Evolutionary conservation across 1,284 basidiomycete genomes (phyloP).

Genomic region (Heterobasidion irregulare): DNA sequence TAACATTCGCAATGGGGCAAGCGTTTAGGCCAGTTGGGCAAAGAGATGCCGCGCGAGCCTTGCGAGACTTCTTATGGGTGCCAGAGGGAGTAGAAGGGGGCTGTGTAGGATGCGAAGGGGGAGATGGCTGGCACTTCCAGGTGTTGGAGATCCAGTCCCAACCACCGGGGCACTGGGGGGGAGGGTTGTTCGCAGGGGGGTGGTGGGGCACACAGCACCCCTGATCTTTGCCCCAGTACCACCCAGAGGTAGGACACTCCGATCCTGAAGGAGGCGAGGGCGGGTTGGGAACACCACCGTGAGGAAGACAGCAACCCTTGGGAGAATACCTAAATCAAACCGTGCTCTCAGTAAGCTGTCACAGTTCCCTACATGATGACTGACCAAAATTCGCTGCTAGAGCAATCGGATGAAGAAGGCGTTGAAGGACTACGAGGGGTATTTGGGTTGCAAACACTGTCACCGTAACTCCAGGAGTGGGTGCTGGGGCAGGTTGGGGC

Average conservation of each 20-base stretch:
- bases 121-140: conserved; percentile 35
- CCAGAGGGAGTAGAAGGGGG: conserved; percentile 26
- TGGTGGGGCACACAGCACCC: conserved; percentile 39
- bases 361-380: background rate
- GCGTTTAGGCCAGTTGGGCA: conserved; percentile 54
- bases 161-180: conserved; percentile 38
- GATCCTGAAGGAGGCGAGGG: conserved; percentile 36
- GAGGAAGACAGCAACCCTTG: conserved; percentile 40
- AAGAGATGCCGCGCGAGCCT: conserved; percentile 28
- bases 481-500: conserved; percentile 4
- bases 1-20: conserved; percentile 45
- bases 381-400: conserved; percentile 32
- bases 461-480: conserved; percentile 4
- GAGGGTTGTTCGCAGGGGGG: conserved; percentile 20
- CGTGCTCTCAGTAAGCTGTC: background rate
- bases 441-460: conserved; percentile 3
- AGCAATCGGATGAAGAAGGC: background rate
- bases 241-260: conserved; percentile 30
- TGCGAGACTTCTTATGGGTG: conserved; percentile 4
- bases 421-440: background rate
- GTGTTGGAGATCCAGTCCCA: conserved; percentile 36
- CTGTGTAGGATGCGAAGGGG: conserved; percentile 24
- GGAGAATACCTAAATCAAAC: conserved; percentile 27
- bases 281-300: conserved; percentile 35
- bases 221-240: conserved; percentile 29